Evolutionary conservation across 108 stramenopile genomes (phyloP), one percentile per base, ranked within the genome.

Genomic region (Fragilariopsis cylindrus): DNA sequence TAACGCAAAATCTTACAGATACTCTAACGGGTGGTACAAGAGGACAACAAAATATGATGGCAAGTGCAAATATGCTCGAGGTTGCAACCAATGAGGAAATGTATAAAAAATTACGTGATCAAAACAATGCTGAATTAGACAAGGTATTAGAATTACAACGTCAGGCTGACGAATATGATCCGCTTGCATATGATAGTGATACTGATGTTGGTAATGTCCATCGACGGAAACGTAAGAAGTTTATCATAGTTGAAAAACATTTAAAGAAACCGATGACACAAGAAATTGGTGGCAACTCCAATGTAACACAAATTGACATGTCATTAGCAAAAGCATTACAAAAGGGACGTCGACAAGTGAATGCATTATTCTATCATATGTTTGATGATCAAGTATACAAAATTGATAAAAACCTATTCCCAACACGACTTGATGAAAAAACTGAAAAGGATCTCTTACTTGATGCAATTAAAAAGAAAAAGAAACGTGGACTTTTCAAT

Each of bases 331-430:
- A 75, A 45, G 43, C 74, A 2, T 47, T 80, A 54, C 21, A 7
- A 5, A 60, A 75, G 42, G 52, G 68, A 7, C 69, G 74, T 5
- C 69, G 70, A 60, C 80, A 83, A 52, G 71, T 74, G 7, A 82
- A 86, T 42, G 62, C 65, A n/a, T 42, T 77, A n/a, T 69, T 82
- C 30, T 47, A 63, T 39, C 79, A 86, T 54, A 21, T 78, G 55
- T 86, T 86, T 69, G 71, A 83, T 40, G 78, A 86, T 60, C 80
- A 60, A 16, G 75, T 77, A 4, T 80, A 80, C 70, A 80, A 69
- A 21, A 66, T 80, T n/a, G 74, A 80, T 57, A 50, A 80, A 54
- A 49, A 62, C 66, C 7, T 80, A 3, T 80, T 71, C 45, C 53
- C 73, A 1, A 65, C 41, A 4, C 9, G 56, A 7, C 60, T 53